These are phyloP conservation scores for Tubosaeta sp. DNA, from an alignment of 768 basidiomycete species.

Conservation along the genomic window DNA sequence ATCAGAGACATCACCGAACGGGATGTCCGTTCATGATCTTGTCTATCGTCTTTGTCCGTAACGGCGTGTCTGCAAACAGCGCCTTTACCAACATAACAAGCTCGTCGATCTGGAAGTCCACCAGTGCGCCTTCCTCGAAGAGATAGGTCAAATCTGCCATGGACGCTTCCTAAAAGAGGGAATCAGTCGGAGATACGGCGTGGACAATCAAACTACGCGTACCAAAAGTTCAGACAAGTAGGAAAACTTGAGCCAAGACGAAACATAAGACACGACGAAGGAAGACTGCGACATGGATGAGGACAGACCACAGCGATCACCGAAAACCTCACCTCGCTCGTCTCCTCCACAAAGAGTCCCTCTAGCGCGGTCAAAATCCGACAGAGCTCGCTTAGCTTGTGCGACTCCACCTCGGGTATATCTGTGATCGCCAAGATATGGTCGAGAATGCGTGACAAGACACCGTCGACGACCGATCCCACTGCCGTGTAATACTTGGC, in stretches of 20 bases:
- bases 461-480: conserved; percentile 66
- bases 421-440: conserved; percentile 77
- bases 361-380: conserved; percentile 75
- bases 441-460: conserved; percentile 60
- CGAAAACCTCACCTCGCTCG: conserved; percentile 44
- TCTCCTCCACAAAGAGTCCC: conserved; percentile 69
- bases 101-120: conserved; percentile 87
- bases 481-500: conserved; percentile 68
- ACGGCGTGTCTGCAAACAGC: conserved; percentile 81
- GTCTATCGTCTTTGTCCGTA: conserved; percentile 78
- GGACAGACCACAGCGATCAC: neutral
- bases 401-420: conserved; percentile 86
- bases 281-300: conserved; percentile 41
- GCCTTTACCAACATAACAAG: conserved; percentile 77
- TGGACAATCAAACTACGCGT: conserved; percentile 25
- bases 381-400: conserved; percentile 77
- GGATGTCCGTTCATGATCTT: conserved; percentile 67
- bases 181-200: neutral
- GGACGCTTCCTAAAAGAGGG: conserved; percentile 68
- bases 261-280: conserved; percentile 80
- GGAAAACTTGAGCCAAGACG: conserved; percentile 91
- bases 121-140: conserved; percentile 84
- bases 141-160: conserved; percentile 90
- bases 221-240: conserved; percentile 92
- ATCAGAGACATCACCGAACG: conserved; percentile 11